Evolutionary conservation across 306 rosid species (phyloP).

Genomic region (Castanea mollissima): DNA sequence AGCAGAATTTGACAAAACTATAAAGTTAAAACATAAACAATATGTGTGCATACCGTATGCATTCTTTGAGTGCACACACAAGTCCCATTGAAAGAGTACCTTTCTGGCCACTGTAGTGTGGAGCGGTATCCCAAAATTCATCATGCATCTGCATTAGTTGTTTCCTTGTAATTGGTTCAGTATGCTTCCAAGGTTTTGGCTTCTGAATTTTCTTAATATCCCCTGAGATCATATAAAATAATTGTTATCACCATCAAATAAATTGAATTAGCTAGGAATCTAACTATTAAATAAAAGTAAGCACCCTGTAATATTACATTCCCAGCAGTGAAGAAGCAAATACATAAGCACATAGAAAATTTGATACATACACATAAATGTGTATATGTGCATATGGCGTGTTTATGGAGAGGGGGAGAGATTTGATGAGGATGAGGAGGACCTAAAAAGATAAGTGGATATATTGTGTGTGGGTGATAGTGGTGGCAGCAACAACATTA

Average conservation of each 20-base stretch:
- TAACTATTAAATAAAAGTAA: background rate
- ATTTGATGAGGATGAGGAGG: too few species aligned
- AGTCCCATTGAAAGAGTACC: constrained; percentile 1
- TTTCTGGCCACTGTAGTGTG: constrained; percentile 23
- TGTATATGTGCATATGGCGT: too few species aligned
- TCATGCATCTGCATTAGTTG: constrained; percentile 27
- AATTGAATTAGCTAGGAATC: background rate
- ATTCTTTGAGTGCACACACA: background rate
- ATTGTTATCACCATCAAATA: background rate
- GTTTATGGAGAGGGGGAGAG: too few species aligned
- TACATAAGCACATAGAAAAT: background rate
- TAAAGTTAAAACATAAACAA: background rate
- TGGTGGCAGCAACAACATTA: background rate
- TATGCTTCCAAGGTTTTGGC: constrained; percentile 27
- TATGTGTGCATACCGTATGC: background rate
- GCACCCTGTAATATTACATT: too few species aligned
- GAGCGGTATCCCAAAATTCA: constrained; percentile 35
- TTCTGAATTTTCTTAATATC: constrained; percentile 8
- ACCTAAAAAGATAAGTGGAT: too few species aligned
- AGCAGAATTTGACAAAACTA: background rate
- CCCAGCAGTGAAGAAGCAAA: background rate
- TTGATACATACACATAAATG: background rate
- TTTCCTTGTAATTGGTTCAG: constrained; percentile 22
- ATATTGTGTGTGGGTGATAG: too few species aligned
- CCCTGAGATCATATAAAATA: background rate